Evolutionary conservation across 2,329 filamentous ascomycete species (phyloP).

Genomic region (Amphichorda felina): DNA sequence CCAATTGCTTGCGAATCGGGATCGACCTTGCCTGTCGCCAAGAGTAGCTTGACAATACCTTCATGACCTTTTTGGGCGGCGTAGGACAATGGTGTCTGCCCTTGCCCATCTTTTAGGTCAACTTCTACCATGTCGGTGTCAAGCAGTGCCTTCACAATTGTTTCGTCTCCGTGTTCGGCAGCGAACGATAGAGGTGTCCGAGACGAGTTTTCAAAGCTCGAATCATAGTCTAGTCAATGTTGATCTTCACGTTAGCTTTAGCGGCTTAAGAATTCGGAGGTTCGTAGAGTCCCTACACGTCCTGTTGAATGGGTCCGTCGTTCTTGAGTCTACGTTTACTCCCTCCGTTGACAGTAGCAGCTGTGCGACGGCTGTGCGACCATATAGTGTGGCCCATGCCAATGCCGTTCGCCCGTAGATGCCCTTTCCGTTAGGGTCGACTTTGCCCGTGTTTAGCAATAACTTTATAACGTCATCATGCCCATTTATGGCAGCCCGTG

Average conservation of each 20-base stretch:
- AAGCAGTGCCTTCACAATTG: neutral
- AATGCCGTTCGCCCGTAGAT: neutral
- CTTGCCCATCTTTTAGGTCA: neutral
- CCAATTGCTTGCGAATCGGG: too few species aligned
- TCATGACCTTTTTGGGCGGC: slow-evolving; percentile 5
- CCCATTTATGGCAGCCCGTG: neutral
- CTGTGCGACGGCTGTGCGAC: neutral
- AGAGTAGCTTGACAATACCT: slow-evolving; percentile 1
- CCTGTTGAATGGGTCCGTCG: too few species aligned
- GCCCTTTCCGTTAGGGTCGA: neutral
- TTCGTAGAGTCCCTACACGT: too few species aligned
- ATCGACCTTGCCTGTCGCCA: neutral
- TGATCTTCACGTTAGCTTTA: too few species aligned
- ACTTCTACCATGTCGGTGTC: neutral
- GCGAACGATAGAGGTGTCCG: slow-evolving; percentile 1
- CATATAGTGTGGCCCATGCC: neutral
- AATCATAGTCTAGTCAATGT: too few species aligned
- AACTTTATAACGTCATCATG: neutral
- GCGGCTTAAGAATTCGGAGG: too few species aligned
- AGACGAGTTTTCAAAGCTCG: too few species aligned
- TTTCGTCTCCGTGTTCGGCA: neutral
- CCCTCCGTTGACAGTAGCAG: neutral
- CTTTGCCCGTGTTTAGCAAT: neutral
- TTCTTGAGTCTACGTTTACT: neutral
- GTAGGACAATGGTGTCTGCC: slow-evolving; percentile 1